Percentiles rank a stretch among this genome's conserved stretches.
phyloP scores from a whole-genome alignment of 2,329 filamentous ascomycete species.

The Paecilomyces formosus region DNA sequence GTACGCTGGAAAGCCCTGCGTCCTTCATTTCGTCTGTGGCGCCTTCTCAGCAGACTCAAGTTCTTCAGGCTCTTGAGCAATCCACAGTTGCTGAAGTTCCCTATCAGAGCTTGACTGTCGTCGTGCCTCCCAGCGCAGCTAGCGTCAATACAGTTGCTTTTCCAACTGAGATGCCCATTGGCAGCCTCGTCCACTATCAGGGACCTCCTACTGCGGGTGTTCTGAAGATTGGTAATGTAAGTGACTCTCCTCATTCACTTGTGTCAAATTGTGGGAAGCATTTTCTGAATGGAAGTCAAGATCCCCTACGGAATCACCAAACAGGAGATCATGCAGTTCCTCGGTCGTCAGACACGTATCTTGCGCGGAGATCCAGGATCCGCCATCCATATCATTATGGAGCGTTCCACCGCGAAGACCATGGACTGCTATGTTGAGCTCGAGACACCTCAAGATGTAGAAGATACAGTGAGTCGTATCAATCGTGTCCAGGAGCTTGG shows the following conservation, averaged over 20 bases:
- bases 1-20: neutral
- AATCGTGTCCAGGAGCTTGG: slow-evolving; percentile 25
- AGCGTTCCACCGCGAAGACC: slow-evolving; percentile 50
- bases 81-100: neutral
- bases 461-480: slow-evolving; percentile 28
- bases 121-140: slow-evolving; percentile 1
- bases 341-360: slow-evolving; percentile 36
- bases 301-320: slow-evolving; percentile 46
- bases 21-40: neutral
- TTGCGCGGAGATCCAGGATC: slow-evolving; percentile 31
- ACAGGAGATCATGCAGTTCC: slow-evolving; percentile 41
- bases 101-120: neutral
- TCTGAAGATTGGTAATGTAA: slow-evolving; percentile 30
- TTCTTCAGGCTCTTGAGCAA: neutral
- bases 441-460: slow-evolving; percentile 27
- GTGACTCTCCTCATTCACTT: slow-evolving; percentile 5
- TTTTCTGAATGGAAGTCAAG: slow-evolving; percentile 17
- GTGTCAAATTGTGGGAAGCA: neutral
- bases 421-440: slow-evolving; percentile 49
- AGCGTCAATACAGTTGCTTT: slow-evolving; percentile 9
- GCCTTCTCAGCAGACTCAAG: neutral
- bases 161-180: slow-evolving; percentile 20
- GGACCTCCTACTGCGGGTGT: slow-evolving; percentile 19
- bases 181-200: slow-evolving; percentile 13
- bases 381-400: slow-evolving; percentile 51